phyloP scores from a whole-genome alignment of 176 grass and related monocot genomes.

The Lolium rigidum region DNA sequence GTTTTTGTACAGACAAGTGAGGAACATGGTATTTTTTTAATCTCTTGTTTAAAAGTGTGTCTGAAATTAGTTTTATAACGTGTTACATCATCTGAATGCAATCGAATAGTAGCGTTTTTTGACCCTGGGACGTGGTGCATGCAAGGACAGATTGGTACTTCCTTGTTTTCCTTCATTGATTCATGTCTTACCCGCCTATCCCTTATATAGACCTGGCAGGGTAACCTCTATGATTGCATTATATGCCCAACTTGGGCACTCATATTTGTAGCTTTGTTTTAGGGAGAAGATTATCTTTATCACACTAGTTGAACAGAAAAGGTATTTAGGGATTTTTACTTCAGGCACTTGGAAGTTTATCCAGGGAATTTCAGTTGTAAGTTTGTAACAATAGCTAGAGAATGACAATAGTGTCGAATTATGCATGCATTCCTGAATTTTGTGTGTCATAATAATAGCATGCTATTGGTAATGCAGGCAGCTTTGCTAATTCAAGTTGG shows the following conservation, averaged over 20 bases:
- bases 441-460: neutral
- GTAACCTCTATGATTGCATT: neutral
- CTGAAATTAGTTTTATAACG: constrained; percentile 21
- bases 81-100: neutral
- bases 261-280: neutral
- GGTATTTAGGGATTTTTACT: no score
- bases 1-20: constrained; percentile 98
- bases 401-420: no score
- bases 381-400: no score
- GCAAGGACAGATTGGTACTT: neutral
- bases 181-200: neutral
- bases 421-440: no score
- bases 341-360: no score
- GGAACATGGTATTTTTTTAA: constrained; percentile 90
- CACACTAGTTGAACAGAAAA: no score
- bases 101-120: neutral
- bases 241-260: constrained; percentile 1
- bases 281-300: no score
- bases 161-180: neutral
- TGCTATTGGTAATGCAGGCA: constrained; percentile 50
- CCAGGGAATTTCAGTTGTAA: no score
- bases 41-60: neutral
- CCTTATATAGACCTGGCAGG: no score
- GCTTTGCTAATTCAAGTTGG: constrained; percentile 92
- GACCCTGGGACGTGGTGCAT: neutral